Evolutionary conservation across 75 land plant genomes (phyloP).

Genomic region (Larix kaempferi): DNA sequence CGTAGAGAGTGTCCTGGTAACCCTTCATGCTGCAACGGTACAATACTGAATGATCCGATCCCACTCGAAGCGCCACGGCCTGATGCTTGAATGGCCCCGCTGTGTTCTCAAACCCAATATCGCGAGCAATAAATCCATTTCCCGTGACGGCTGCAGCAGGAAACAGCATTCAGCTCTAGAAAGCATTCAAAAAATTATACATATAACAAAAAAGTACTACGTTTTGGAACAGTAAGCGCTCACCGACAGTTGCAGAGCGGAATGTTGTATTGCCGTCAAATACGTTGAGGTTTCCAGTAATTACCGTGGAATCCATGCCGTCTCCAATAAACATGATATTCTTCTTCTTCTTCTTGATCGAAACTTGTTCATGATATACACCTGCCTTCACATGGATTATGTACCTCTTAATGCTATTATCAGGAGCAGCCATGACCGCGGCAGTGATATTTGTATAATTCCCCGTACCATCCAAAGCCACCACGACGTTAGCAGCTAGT

Average conservation of each 20-base stretch:
- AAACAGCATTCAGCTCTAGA: background rate
- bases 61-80: conserved; percentile 63
- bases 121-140: conserved; percentile 17
- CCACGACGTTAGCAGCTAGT: background rate
- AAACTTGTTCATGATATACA: conserved; percentile 37
- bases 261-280: conserved; percentile 21
- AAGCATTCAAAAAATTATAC: background rate
- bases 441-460: conserved; percentile 18
- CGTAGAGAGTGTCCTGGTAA: conserved; percentile 63
- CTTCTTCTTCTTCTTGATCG: conserved; percentile 13
- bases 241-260: conserved; percentile 48
- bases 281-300: conserved; percentile 36
- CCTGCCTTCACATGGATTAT: conserved; percentile 59
- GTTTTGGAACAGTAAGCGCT: background rate
- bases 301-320: conserved; percentile 37
- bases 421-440: conserved; percentile 45
- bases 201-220: background rate
- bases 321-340: conserved; percentile 43
- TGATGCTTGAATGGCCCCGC: conserved; percentile 62
- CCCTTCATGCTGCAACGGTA: conserved; percentile 51
- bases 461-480: background rate
- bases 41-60: conserved; percentile 39
- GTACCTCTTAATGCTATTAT: conserved; percentile 17
- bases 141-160: conserved; percentile 13
- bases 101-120: conserved; percentile 31